Evolutionary conservation across 305 asterid species (phyloP), one percentile per base, ranked within the genome.

Genomic region (Fraxinus sp.): DNA sequence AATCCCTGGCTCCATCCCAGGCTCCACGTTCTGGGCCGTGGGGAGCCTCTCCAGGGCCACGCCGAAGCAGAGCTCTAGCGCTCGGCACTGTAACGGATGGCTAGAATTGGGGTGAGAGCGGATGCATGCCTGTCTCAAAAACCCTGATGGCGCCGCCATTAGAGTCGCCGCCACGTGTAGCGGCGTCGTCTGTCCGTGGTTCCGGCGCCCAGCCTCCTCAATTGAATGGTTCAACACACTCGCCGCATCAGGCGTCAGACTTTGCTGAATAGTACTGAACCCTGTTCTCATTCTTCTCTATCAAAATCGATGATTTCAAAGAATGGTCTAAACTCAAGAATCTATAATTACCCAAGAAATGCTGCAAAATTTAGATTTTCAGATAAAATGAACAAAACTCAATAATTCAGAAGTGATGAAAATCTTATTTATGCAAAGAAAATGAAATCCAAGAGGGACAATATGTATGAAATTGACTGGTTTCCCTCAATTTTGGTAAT

Each of bases 51-150:
- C 97, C 18, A 95, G 80, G 0, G 99, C 99, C 35, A 94, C 97
- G 81, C 91, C 89, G 90, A 95, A 95, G 49, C 99, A 95, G 74
- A 95, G 96, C 89, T 95, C 99, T 13, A 95, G 70, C 49, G 97
- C 97, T 4, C 99, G 92, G 86, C 97, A 93, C 97, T 94, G 98
- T 4, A 95, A 92, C 0, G 99, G 99, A 81, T 95, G 99, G 68
- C 95, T 91, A 0, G 98, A 94, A 86, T 94, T 94, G 18, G 98
- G 99, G 76, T 95, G 99, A 3, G 99, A 93, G 0, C 97, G 91
- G 79, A 93, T 92, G 88, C 99, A 95, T 0, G 98, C 97, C 70
- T 90, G 94, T 57, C 99, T 85, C 20, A 94, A 62, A 79, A 81
- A 91, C 7, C 97, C 97, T 2, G 97, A 81, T 4, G 97, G 97